Evolutionary conservation across 1,284 basidiomycete genomes (phyloP).

Genomic region (Quambalaria eucalypti): DNA sequence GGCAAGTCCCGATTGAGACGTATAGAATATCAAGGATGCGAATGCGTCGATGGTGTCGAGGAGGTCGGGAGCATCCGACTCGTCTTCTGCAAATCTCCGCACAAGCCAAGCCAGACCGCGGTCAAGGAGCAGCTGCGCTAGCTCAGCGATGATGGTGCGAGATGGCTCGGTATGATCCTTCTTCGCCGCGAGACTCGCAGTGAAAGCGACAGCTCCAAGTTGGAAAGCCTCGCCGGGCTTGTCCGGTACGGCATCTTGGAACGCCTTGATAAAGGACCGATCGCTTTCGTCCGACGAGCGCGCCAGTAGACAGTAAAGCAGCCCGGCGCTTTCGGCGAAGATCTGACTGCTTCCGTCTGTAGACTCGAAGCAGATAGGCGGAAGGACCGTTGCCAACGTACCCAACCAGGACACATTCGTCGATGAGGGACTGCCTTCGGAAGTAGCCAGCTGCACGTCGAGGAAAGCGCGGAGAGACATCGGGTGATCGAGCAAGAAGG

Average conservation of each 20-base stretch:
- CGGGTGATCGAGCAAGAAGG: too few relatives aligned
- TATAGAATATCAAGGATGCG: conserved; percentile 7
- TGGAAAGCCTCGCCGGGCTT: conserved; percentile 6
- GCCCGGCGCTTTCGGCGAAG: too few relatives aligned
- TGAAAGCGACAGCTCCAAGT: not conserved
- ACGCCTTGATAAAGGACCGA: too few relatives aligned
- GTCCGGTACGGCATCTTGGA: not conserved
- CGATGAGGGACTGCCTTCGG: too few relatives aligned
- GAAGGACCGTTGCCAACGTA: too few relatives aligned
- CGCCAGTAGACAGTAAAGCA: too few relatives aligned
- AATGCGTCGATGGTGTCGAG: conserved; percentile 13
- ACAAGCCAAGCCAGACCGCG: conserved; percentile 41
- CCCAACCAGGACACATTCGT: too few relatives aligned
- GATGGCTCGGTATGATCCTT: not conserved
- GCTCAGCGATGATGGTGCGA: not conserved
- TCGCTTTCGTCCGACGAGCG: too few relatives aligned
- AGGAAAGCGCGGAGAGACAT: too few relatives aligned
- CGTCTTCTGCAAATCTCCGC: conserved; percentile 47
- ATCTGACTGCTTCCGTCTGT: too few relatives aligned
- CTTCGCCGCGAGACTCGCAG: not conserved
- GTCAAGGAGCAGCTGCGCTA: conserved; percentile 15
- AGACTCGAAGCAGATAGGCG: too few relatives aligned
- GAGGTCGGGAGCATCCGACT: conserved; percentile 20
- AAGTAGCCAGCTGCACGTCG: too few relatives aligned
- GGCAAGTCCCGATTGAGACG: not conserved